phyloP scores from a whole-genome alignment of 345 rosid species.

The Brassica rapa region DNA sequence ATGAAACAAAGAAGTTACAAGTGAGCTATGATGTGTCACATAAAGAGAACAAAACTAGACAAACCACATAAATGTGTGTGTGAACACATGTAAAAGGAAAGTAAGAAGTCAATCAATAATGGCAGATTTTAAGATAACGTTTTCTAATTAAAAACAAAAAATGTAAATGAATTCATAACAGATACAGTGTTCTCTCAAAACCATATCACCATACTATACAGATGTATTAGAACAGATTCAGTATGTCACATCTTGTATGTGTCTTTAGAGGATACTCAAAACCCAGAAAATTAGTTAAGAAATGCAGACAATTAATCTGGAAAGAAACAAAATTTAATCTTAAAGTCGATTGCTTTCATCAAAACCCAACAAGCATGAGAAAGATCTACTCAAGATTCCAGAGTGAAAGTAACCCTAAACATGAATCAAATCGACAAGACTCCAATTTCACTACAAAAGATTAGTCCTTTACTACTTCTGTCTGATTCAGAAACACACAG shows the following conservation, averaged over 20 bases:
- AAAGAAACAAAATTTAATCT: not conserved
- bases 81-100: constrained; percentile 30
- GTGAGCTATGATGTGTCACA: constrained; percentile 19
- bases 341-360: constrained; percentile 19
- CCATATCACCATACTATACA: not conserved
- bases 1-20: constrained; percentile 7
- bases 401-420: constrained; percentile 18
- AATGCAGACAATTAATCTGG: not conserved
- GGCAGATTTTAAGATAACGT: constrained; percentile 33
- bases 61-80: constrained; percentile 31
- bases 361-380: constrained; percentile 13
- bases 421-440: constrained; percentile 5
- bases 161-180: constrained; percentile 18
- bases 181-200: not conserved
- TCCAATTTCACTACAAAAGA: constrained; percentile 10
- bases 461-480: constrained; percentile 7
- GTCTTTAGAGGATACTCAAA: not conserved
- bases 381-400: constrained; percentile 25
- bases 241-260: not conserved
- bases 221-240: constrained; percentile 7
- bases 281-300: not conserved
- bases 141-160: not conserved
- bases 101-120: constrained; percentile 24
- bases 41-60: constrained; percentile 5
- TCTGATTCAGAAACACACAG: constrained; percentile 13